Conservation (phyloP, 371 early-diverging fungal species). For the Circinella minor region DNA sequence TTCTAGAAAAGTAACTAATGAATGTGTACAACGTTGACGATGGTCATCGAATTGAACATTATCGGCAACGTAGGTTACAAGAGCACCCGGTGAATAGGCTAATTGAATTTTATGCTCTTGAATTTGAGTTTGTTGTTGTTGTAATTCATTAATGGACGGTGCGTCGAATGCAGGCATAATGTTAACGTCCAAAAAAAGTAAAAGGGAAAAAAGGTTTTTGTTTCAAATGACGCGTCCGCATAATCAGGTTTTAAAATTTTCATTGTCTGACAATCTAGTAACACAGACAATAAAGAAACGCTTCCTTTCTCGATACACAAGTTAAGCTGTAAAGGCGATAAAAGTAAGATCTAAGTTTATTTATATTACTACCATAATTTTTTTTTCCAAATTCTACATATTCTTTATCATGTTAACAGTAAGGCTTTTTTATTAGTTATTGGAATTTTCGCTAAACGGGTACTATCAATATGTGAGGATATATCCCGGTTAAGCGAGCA, state of each 20-base stretch:
- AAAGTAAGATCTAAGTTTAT: too few species aligned
- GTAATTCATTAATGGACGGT: background rate
- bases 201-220: background rate
- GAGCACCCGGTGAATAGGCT: background rate
- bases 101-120: background rate
- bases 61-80: background rate
- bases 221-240: conserved; percentile 1
- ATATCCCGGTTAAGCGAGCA: too few species aligned
- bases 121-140: background rate
- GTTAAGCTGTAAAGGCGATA: too few species aligned
- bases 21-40: background rate
- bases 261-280: too few species aligned
- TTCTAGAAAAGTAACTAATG: background rate
- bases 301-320: too few species aligned
- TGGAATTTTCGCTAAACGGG: too few species aligned
- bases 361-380: too few species aligned
- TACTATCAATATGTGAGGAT: too few species aligned
- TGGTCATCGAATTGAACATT: background rate
- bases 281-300: too few species aligned
- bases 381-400: too few species aligned
- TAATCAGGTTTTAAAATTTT: background rate
- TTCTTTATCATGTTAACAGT: too few species aligned
- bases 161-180: conserved; percentile 3
- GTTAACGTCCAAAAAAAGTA: background rate
- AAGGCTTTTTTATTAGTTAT: too few species aligned